Evolutionary conservation across 805 yeast genomes (phyloP), one percentile per base, ranked within the genome.

Genomic region (Komagataella phaffii): DNA sequence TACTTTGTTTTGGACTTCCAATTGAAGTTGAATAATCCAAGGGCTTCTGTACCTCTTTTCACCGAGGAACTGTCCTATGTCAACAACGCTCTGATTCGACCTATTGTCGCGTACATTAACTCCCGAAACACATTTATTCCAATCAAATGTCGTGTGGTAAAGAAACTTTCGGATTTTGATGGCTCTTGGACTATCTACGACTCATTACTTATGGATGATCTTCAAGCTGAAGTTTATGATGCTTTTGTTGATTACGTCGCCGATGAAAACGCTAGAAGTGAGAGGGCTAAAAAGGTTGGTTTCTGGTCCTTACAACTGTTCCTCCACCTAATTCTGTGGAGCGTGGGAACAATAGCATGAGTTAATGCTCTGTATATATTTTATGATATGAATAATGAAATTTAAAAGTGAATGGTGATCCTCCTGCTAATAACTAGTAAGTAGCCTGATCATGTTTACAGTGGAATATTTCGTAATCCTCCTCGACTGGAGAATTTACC

Each of bases 101-200:
- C 99, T 0, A 90, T 93, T 62, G 96, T 93, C 21, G 97, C 90
- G 1, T 93, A 91, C 65, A 91, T 93, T 63, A 93, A 93, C 63
- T 85, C 93, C 44, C 77, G 86, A 53, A 86, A 87, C 60, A 88
- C 98, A 0, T 86, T 83, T 60, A 90, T 93, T 54, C 96, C 96
- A 47, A 81, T 91, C 53, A 75, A 81, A 54, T 88, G 96, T 61
- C 79, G 88, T 3, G 81, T 93, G 7, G 83, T 84, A 40, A 93
- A 93, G 62, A 76, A 79, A 47, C 67, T 89, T 19, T 70, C 73
- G 24, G 99, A 93, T 61, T 93, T 93, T 64, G 89, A 87, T 59
- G 99, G 99, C 0, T 80, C 96, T 6, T 93, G 99, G 99, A 91
- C 99, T 1, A 74, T 88, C 2, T 93, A 89, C 65, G 99, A 93